Percentiles rank a stretch among this genome's conserved stretches.
Evolutionary conservation across 495 filamentous ascomycete genomes (phyloP).

Genomic region (Aspergillus sclerotioniger): DNA sequence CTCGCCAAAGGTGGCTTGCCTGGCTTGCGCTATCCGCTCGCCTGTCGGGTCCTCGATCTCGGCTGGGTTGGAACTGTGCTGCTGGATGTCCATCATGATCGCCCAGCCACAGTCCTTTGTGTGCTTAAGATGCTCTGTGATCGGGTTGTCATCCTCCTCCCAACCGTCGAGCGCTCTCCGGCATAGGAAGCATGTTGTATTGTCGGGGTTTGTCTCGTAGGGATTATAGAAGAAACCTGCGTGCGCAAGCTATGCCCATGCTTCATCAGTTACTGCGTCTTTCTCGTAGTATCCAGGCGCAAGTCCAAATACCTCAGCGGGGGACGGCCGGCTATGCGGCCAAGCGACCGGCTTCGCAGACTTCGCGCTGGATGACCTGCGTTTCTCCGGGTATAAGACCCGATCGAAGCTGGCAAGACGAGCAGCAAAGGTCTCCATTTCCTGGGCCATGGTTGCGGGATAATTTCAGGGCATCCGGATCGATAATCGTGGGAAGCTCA

Average conservation of each 20-base stretch:
- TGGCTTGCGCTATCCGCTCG: constrained; percentile 67
- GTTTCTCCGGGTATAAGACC: constrained; percentile 57
- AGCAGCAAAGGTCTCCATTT: constrained; percentile 63
- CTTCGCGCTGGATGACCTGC: constrained; percentile 60
- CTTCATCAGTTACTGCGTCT: constrained; percentile 2
- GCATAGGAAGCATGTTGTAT: constrained; percentile 87
- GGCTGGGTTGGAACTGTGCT: constrained; percentile 58
- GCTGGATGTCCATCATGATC: constrained; percentile 68
- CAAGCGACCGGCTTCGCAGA: constrained; percentile 63
- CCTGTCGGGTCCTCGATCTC: constrained; percentile 70
- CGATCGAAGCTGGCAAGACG: constrained; percentile 74
- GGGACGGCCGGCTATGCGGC: constrained; percentile 68
- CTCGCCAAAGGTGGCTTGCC: constrained; percentile 71
- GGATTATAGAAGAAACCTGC: constrained; percentile 92
- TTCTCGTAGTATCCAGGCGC: neutral
- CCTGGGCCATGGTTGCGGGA: constrained; percentile 28
- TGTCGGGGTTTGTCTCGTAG: constrained; percentile 69
- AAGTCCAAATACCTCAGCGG: constrained; percentile 57
- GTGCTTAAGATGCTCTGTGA: constrained; percentile 81
- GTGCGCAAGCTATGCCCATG: constrained; percentile 67
- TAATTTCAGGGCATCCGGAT: constrained; percentile 8
- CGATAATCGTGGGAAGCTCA: neutral
- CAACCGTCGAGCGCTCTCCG: constrained; percentile 77
- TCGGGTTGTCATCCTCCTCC: constrained; percentile 78
- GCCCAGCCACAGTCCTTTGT: constrained; percentile 85